Conservation (phyloP, 352 stramenopile genomes). For the Phytophthora fragariaefolia region DNA sequence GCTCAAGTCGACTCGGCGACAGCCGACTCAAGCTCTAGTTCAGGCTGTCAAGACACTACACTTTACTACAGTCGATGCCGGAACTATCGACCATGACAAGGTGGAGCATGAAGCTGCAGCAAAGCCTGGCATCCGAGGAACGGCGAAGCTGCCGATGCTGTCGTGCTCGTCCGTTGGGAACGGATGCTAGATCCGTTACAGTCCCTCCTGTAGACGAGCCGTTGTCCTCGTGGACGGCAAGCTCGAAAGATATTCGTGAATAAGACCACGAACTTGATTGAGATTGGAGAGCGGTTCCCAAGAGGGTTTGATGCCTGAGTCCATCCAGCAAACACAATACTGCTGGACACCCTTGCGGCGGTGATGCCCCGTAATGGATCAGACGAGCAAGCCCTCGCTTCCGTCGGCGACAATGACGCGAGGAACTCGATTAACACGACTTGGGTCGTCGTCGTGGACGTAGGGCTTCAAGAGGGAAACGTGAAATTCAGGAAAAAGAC, state of each 20-base stretch:
- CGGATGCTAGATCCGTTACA: background rate
- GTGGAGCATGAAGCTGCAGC: background rate
- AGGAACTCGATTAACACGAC: background rate
- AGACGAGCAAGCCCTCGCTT: background rate
- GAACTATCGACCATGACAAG: no score
- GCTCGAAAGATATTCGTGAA: background rate
- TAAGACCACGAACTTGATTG: background rate
- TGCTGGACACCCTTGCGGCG: background rate
- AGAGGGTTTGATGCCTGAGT: background rate
- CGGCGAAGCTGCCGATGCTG: background rate
- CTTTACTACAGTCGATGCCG: no score
- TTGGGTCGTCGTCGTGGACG: background rate
- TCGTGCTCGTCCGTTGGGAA: background rate
- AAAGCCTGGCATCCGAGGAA: background rate
- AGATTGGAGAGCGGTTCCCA: background rate
- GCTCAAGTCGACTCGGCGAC: background rate
- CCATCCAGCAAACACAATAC: background rate
- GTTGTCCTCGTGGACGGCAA: background rate
- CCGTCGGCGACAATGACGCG: background rate
- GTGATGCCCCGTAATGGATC: background rate
- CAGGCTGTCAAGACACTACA: no score
- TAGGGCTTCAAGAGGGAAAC: background rate
- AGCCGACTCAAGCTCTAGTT: background rate
- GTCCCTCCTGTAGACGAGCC: background rate
- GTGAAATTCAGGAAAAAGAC: background rate